Evolutionary conservation across 345 rosid species (phyloP), one percentile per base, ranked within the genome.

Genomic region (Adansonia digitata): DNA sequence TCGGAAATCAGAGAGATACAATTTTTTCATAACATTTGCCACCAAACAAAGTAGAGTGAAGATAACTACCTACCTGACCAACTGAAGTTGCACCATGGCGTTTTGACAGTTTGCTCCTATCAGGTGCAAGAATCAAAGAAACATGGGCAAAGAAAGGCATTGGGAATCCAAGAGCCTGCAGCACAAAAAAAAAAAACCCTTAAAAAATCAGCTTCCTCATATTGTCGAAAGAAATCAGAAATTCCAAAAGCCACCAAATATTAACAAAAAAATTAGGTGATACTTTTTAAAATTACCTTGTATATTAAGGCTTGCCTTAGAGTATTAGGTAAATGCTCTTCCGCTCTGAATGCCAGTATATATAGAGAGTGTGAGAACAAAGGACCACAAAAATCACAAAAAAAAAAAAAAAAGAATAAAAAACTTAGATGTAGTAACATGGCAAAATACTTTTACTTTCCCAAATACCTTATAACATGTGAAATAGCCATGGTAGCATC

Each of bases 61-160:
- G 18, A 76, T 40, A 61, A 67, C 34, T 66, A 34, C 52, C 52
- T 17, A 91, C 98, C 94, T 91, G 97, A 75, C 97, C 97, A 75
- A 94, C 97, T 51, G 98, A 92, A 74, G 98, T 94, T 51, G 97
- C 98, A 53, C 97, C 98, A 72, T 92, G 97, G 59, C 97, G 87
- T 87, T 94, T 94, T 61, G 98, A 94, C 64, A 94, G 79, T 80
- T 94, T 94, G 82, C 98, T 92, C 77, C 97, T 85, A 79, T 94
- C 98, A 22, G 97, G 97, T 52, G 98, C 97, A 63, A 94, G 94
- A 86, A 92, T 92, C 80, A 94, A 82, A 61, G 97, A 94, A 78
- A 92, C 98, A 66, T 94, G 97, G 72, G 97, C 97, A 72, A 94
- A 94, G 70, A 77, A 75, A 62, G 98, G 97, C 98, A 94, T 94